Percentiles rank a stretch among this genome's conserved stretches.
These are phyloP conservation scores for Fusarium drepaniforme DNA, from an alignment of 2,329 filamentous ascomycete genomes.

Conservation along the genomic window DNA sequence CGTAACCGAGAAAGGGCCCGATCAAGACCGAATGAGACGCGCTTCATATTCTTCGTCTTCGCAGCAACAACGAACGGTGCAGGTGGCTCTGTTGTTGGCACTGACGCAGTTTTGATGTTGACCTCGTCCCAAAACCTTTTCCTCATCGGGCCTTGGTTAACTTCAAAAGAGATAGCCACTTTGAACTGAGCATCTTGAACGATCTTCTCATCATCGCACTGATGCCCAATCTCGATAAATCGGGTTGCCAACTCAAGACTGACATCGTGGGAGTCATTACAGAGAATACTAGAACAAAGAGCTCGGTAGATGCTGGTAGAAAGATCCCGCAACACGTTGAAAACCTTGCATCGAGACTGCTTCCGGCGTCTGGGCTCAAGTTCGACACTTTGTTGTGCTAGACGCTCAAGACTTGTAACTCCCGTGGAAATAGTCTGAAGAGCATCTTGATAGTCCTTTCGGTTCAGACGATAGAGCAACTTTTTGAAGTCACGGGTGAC, in stretches of 20 bases:
- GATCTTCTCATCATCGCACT: neutral
- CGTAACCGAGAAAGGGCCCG: neutral
- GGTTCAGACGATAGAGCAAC: slow-evolving; percentile 3
- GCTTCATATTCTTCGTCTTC: neutral
- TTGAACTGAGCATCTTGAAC: slow-evolving; percentile 3
- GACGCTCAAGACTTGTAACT: neutral
- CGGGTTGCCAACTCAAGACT: neutral
- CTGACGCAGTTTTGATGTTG: neutral
- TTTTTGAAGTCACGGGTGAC: slow-evolving; percentile 19
- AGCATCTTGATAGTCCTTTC: slow-evolving; percentile 20
- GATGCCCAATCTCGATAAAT: neutral
- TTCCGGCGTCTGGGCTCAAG: slow-evolving; percentile 17
- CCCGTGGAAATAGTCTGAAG: neutral
- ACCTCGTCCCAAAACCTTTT: slow-evolving; percentile 22
- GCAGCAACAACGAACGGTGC: neutral
- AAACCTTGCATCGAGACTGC: slow-evolving; percentile 14
- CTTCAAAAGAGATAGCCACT: slow-evolving; percentile 17
- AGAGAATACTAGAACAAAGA: slow-evolving; percentile 19
- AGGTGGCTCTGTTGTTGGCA: rapidly evolving
- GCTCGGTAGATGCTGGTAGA: slow-evolving; percentile 24
- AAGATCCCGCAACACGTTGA: slow-evolving; percentile 15
- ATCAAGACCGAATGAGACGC: neutral
- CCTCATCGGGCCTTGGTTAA: neutral
- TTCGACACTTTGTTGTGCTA: neutral
- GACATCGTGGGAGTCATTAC: slow-evolving; percentile 1